phyloP scores from a whole-genome alignment of 495 filamentous ascomycete genomes.

The Daldinia decipiens region DNA sequence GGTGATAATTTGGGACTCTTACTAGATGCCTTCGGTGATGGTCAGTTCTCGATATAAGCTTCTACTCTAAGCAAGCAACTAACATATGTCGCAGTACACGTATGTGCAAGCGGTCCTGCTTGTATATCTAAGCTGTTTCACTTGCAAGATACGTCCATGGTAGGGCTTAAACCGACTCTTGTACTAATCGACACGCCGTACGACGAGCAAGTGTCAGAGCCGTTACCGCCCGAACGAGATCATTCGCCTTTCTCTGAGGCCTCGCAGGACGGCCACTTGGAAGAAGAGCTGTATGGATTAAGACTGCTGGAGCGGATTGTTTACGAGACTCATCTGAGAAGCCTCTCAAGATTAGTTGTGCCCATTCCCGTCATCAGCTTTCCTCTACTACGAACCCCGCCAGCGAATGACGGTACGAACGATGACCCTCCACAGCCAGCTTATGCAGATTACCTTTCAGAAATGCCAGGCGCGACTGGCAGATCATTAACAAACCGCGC shows the following conservation, averaged over 20 bases:
- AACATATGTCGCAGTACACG: conserved; percentile 67
- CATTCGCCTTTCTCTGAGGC: conserved; percentile 50
- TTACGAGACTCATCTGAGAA: conserved; percentile 74
- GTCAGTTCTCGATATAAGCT: conserved; percentile 45
- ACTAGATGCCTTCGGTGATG: conserved; percentile 61
- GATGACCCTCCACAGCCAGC: conserved; percentile 46
- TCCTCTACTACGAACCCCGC: conserved; percentile 41
- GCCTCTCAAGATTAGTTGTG: conserved; percentile 76
- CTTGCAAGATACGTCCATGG: conserved; percentile 69
- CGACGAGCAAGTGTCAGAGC: conserved; percentile 58
- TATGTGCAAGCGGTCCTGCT: conserved; percentile 74
- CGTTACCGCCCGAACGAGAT: conserved; percentile 53
- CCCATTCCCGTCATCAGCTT: conserved; percentile 72
- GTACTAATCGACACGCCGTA: conserved; percentile 78
- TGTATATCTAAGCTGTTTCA: conserved; percentile 76
- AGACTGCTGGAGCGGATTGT: conserved; percentile 73
- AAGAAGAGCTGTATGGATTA: conserved; percentile 72
- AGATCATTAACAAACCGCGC: conserved; percentile 54
- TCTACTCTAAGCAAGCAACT: conserved; percentile 29
- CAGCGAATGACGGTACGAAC: conserved; percentile 46
- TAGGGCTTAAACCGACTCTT: conserved; percentile 74
- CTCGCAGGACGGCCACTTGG: conserved; percentile 51
- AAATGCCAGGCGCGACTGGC: conserved; percentile 36
- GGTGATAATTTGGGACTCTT: conserved; percentile 59
- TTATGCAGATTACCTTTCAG: conserved; percentile 31